Percentiles rank a stretch among this genome's conserved stretches.
Conservation (phyloP, 495 filamentous ascomycete genomes). For the Terfezia boudieri region DNA sequence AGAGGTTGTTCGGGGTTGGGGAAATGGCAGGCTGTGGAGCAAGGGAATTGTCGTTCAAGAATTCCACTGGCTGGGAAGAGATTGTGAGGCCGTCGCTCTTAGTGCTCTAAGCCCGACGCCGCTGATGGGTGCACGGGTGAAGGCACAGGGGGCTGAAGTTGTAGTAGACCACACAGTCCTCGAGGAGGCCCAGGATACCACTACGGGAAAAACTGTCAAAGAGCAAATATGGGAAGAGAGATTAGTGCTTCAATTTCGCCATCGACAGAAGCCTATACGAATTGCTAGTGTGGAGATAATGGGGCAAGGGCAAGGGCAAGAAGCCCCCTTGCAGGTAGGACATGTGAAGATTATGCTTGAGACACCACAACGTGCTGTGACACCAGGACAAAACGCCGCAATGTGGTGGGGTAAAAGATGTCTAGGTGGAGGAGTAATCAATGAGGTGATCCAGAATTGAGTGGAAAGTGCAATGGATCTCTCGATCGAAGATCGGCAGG, state of each 20-base stretch:
- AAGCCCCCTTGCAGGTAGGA: neutral
- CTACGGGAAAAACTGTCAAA: neutral
- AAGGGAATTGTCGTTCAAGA: slow-evolving; percentile 13
- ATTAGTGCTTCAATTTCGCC: slow-evolving; percentile 14
- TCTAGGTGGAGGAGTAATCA: slow-evolving; percentile 15
- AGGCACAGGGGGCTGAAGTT: neutral
- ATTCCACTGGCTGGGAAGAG: slow-evolving; percentile 16
- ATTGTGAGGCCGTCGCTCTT: slow-evolving; percentile 8
- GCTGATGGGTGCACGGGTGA: neutral
- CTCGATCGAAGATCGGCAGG: too few species aligned
- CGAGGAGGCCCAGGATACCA: too few species aligned
- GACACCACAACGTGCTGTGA: slow-evolving; percentile 11
- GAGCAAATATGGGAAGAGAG: slow-evolving; percentile 6
- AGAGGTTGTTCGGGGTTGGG: slow-evolving; percentile 14
- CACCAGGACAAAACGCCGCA: slow-evolving; percentile 14
- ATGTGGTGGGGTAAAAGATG: slow-evolving; percentile 16
- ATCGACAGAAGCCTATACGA: slow-evolving; percentile 12
- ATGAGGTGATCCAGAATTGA: neutral
- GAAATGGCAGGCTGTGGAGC: slow-evolving; percentile 14
- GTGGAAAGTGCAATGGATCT: too few species aligned
- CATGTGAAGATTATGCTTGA: slow-evolving; percentile 11
- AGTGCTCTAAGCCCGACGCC: neutral
- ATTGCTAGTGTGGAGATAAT: slow-evolving; percentile 7
- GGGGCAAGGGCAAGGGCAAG: neutral
- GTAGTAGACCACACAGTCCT: neutral